These are phyloP conservation scores for Oryza coarctata DNA, from an alignment of 176 grass and related monocot species.

Conservation along the genomic window DNA sequence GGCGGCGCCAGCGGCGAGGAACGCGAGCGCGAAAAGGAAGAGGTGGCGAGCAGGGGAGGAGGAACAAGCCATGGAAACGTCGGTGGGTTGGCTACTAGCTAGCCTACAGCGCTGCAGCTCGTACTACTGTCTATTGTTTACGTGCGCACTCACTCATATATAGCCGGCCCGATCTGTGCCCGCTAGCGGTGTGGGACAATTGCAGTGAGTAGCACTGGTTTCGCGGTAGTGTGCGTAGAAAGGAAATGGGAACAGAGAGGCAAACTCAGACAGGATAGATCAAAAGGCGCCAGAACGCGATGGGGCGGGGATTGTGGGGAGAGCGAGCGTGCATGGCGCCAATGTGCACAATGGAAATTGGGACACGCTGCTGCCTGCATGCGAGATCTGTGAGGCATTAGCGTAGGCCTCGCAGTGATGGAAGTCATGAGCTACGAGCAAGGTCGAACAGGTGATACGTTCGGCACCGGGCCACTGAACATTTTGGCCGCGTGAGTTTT, in stretches of 20 bases:
- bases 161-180: conserved; percentile 23
- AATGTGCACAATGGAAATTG: conserved; percentile 43
- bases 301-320: conserved; percentile 22
- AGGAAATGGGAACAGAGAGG: conserved; percentile 3
- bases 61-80: conserved; percentile 27
- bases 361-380: conserved; percentile 45
- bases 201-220: neutral
- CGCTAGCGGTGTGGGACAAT: neutral
- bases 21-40: conserved; percentile 15
- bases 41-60: neutral
- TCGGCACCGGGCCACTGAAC: neutral
- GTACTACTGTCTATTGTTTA: neutral
- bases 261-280: neutral
- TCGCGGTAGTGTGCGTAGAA: neutral
- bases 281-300: neutral
- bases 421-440: conserved; percentile 37
- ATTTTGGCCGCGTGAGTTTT: conserved; percentile 32
- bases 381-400: conserved; percentile 25
- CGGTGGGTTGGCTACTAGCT: conserved; percentile 20
- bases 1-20: neutral
- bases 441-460: neutral
- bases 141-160: conserved; percentile 26
- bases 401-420: conserved; percentile 31
- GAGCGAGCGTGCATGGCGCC: neutral
- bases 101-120: neutral